These are phyloP conservation scores for rapeseed (Brassica napus) DNA, from an alignment of 345 rosid species.

Conservation along the genomic window DNA sequence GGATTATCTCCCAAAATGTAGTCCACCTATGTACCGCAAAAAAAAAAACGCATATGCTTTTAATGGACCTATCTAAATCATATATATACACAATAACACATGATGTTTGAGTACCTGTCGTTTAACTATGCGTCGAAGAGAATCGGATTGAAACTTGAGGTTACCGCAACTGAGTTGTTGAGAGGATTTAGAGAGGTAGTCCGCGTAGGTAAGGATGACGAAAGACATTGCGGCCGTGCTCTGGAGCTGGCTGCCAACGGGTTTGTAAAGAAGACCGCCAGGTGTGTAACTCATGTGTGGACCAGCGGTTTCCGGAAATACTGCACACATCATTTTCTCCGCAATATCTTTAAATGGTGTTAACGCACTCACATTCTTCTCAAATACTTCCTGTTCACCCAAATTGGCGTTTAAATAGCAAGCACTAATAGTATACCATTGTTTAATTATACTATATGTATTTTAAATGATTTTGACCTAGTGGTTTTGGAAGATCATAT, in stretches of 20 bases:
- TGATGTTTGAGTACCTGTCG: slow-evolving; percentile 29
- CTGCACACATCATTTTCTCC: slow-evolving; percentile 81
- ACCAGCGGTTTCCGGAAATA: slow-evolving; percentile 59
- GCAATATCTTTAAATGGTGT: slow-evolving; percentile 67
- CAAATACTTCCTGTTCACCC: slow-evolving; percentile 57
- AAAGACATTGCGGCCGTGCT: slow-evolving; percentile 77
- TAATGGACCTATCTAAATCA: background rate
- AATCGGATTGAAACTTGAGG: slow-evolving; percentile 42
- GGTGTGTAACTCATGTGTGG: slow-evolving; percentile 75
- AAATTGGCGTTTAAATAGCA: background rate
- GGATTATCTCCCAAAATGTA: slow-evolving; percentile 92
- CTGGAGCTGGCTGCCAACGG: slow-evolving; percentile 85
- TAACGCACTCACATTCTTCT: slow-evolving; percentile 51
- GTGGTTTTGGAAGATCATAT: background rate
- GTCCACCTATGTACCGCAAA: slow-evolving; percentile 36
- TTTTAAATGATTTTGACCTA: background rate
- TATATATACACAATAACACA: background rate
- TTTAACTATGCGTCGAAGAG: slow-evolving; percentile 76
- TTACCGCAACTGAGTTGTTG: slow-evolving; percentile 64
- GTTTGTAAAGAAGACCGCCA: slow-evolving; percentile 79
- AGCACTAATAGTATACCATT: background rate
- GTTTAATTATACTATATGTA: background rate
- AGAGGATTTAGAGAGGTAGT: slow-evolving; percentile 65
- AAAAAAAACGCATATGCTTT: background rate
- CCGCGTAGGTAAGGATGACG: slow-evolving; percentile 78